Evolutionary conservation across 1,284 basidiomycete species (phyloP).

Genomic region (Neolentinus lepideus): DNA sequence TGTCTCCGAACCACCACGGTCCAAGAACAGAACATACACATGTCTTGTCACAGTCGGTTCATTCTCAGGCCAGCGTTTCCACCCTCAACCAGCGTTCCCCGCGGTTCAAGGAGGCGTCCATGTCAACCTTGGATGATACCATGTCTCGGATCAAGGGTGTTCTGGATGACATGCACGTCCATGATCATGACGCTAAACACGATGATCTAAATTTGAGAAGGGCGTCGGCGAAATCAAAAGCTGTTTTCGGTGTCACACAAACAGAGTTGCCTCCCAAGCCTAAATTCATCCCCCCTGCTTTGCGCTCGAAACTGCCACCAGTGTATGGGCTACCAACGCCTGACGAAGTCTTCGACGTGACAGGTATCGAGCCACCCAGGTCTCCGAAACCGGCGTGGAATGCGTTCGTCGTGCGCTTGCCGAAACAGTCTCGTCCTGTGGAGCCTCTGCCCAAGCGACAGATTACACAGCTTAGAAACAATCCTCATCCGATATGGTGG

Average conservation of each 20-base stretch:
- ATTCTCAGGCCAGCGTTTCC: neutral
- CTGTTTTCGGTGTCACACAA: neutral
- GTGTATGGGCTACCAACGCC: constrained; percentile 25
- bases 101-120: constrained; percentile 58
- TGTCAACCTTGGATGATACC: constrained; percentile 75
- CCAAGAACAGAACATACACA: neutral
- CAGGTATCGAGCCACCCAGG: constrained; percentile 41
- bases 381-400: constrained; percentile 52
- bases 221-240: neutral
- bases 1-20: neutral
- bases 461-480: constrained; percentile 30
- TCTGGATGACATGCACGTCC: constrained; percentile 62
- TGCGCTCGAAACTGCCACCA: constrained; percentile 25
- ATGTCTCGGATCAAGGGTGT: constrained; percentile 88
- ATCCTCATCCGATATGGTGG: constrained; percentile 36
- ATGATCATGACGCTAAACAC: constrained; percentile 16
- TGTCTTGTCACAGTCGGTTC: neutral
- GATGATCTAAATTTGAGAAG: constrained; percentile 10
- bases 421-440: constrained; percentile 32
- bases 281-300: constrained; percentile 53
- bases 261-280: constrained; percentile 8
- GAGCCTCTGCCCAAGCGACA: constrained; percentile 43
- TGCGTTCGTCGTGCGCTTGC: constrained; percentile 49
- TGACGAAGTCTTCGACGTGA: constrained; percentile 41
- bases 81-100: constrained; percentile 18